Evolutionary conservation across 1,139 yeast species (phyloP), one percentile per base, ranked within the genome.

Genomic region (Blastobotrys raffinosifermentans): DNA sequence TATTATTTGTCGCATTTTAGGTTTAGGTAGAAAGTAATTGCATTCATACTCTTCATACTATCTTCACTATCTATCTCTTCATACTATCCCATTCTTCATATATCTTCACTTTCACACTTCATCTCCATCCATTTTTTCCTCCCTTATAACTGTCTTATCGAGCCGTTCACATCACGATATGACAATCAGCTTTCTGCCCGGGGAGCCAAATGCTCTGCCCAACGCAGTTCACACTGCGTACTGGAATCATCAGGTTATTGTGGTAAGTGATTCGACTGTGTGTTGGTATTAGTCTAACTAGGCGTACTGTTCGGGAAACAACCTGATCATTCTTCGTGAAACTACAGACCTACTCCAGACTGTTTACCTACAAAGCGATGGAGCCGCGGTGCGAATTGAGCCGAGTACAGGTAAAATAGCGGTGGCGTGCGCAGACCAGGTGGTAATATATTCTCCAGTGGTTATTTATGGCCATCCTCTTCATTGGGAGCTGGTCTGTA

Each of bases 291-390:
- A 4, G 10, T 4, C 11, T 23, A 19, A 18, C 13, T 26, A 61
- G 63, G 80, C 78, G 0, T 89, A 89, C 55, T 84, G 91, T 38
- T 84, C 96, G 2, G 96, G 96, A 1, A 86, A 87, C 61, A 87
- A 86, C 57, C 63, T 89, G 49, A 81, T 87, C 31, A 70, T 87
- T 7, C 55, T 77, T 4, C 67, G 78, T 6, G 70, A 73, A 43
- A 63, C 70, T 30, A 63, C 69, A 38, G 61, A 62, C 25, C 63
- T 80, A 46, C 62, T 87, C 16, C 97, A 89, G 55, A 87, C 96
- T 0, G 65, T 87, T 1, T 84, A 83, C 50, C 65, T 86, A 16
- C 77, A 75, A 5, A 47, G 64, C 1, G 95, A 86, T 54, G 81
- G 93, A 5, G 53, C 55, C 10, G 76, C 85, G 0, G 75, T 86